Base-by-base conservation (phyloP, 2,329 filamentous ascomycete species). In the Alternaria alternata region DNA sequence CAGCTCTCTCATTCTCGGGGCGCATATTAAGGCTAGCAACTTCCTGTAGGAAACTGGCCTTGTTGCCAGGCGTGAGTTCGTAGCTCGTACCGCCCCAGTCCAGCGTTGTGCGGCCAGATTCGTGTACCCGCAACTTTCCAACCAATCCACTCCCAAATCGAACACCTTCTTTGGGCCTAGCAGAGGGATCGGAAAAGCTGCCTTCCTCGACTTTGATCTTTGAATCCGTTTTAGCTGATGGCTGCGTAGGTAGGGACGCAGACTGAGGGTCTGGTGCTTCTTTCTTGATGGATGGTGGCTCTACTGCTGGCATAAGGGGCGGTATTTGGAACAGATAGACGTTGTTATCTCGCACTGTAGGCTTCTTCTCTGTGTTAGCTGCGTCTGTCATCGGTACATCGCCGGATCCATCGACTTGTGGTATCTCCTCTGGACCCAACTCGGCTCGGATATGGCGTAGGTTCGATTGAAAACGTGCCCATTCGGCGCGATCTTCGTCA, bases 301-400 rank as follows among this genome's bases (percentile, higher is more conserved):
- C 67, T 24, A 89, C 81, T 59, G 85, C 84, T 5, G 88, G 88
- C 4, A 88, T 84, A 59, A 88, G 81, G 0, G 88, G 87, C 12
- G 88, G 88, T 68, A 89, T 85, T 73, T 89, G 88, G 73, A 89
- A 86, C 52, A 89, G 80, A 72, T 89, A 89, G 54, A 88, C 81
- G 58, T 85, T 83, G 54, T 87, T 84, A 36, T 84, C 78, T 79
- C 82, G 67, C 1, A 71, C 79, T 69, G 64, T 72, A 7, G 62
- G 53, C 51, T 70, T 71, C 28, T 68, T 69, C 18, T 54, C 59
- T 22, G 61, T 44, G 11, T 53, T 59, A 36, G 63, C 68, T 39
- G 65, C 70, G 11, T 70, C 68, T 11, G 63, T 59, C 79, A 82
- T 81, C 7, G 64, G 59, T 6, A 72, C 72, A 58, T 84, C 82